These are phyloP conservation scores for Hibiscus tridactylites DNA, from an alignment of 345 rosid species.

Conservation along the genomic window DNA sequence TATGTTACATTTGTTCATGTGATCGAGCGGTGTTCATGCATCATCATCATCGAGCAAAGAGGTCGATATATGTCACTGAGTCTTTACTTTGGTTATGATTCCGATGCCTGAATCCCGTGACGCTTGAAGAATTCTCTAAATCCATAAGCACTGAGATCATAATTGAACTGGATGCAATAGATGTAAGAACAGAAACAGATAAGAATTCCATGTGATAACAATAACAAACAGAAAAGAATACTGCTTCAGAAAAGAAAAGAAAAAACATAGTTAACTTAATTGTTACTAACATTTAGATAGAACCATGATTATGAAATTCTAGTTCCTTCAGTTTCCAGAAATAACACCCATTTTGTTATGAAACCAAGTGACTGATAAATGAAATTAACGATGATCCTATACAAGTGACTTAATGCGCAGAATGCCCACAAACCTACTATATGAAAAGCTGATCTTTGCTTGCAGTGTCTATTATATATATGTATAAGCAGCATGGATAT, in stretches of 20 bases:
- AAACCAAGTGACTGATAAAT: not conserved
- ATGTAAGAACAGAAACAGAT: not conserved
- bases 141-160: conserved; percentile 74
- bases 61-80: not conserved
- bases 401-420: not conserved
- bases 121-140: conserved; percentile 94
- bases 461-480: not conserved
- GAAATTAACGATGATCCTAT: not conserved
- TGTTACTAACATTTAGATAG: not conserved
- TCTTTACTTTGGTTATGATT: conserved; percentile 29
- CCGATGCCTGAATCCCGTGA: conserved; percentile 39
- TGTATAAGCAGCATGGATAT: not conserved
- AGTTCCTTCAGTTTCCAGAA: not conserved
- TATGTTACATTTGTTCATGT: not conserved
- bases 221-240: not conserved
- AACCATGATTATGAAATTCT: not conserved
- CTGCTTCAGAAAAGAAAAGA: not conserved
- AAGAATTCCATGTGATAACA: not conserved
- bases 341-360: not conserved
- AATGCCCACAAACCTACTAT: not conserved
- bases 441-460: not conserved
- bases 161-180: conserved; percentile 53
- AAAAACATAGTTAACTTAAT: not conserved
- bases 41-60: not conserved
- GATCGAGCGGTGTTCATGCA: not conserved